These are phyloP conservation scores for Mycena polygramma DNA, from an alignment of 768 basidiomycete species.

Conservation along the genomic window DNA sequence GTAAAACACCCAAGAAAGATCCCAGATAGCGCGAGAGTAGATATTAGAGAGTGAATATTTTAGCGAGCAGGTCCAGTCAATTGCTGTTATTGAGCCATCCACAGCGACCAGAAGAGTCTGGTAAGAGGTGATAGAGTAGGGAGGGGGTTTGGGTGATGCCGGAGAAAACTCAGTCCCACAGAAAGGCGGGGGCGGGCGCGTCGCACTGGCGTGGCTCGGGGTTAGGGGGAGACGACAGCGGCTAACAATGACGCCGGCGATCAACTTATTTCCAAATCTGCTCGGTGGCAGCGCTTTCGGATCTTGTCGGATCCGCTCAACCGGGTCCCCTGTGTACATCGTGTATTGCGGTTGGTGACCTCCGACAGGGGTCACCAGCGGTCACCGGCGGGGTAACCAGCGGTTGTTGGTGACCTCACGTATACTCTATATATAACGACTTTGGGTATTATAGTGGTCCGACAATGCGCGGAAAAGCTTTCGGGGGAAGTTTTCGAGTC, in stretches of 20 bases:
- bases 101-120: too few relatives aligned
- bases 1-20: too few relatives aligned
- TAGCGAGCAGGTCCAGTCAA: too few relatives aligned
- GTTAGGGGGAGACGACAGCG: not conserved
- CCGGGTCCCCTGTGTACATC: slow-evolving; percentile 2
- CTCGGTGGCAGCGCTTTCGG: not conserved
- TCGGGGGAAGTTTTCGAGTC: too few relatives aligned
- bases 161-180: too few relatives aligned
- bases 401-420: slow-evolving; percentile 6
- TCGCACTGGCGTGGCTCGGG: not conserved
- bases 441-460: too few relatives aligned
- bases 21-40: too few relatives aligned
- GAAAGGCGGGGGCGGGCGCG: not conserved
- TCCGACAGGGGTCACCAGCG: slow-evolving; percentile 1
- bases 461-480: too few relatives aligned
- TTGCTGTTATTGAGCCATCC: too few relatives aligned
- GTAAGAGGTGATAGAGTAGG: too few relatives aligned
- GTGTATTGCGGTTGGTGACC: slow-evolving; percentile 6
- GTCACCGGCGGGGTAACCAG: slow-evolving; percentile 15
- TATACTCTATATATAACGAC: slow-evolving; percentile 17
- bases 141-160: too few relatives aligned
- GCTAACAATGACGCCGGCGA: not conserved
- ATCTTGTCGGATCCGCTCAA: not conserved
- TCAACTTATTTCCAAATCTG: slow-evolving; percentile 2
- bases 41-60: too few relatives aligned